Evolutionary conservation across 2,329 filamentous ascomycete species (phyloP), one percentile per base, ranked within the genome.

Genomic region (Cercospora zeina): DNA sequence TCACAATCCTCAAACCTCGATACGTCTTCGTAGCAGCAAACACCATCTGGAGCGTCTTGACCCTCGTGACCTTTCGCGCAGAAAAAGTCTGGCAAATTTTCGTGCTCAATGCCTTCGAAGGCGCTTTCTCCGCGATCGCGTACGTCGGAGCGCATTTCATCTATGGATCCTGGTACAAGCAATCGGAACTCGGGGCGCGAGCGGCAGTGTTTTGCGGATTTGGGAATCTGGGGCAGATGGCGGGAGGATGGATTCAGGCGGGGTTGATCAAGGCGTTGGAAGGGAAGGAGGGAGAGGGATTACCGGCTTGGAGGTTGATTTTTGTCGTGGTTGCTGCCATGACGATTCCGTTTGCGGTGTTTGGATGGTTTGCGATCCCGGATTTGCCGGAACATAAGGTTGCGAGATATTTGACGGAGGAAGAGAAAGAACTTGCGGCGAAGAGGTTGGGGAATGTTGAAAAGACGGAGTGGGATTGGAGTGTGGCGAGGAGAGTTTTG

Each of bases 181-280:
- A 75, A 53, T 76, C 76, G 0, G 78, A 80, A 59, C 72, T 80
- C 4, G 78, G 76, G 0, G 78, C 72, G 2, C 69, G 76, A 24
- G 75, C 76, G n/a, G 75, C 76, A 4, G 68, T 78, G 21, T 79
- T 80, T 51, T 79, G 77, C 58, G 73, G 74, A 0, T 79, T 79
- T 49, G 77, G 78, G 0, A 77, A 79, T 53, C 51, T 80, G 4
- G 78, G 78, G 0, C 79, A 74, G 27, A 79, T 80, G 77, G 74
- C 78, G 0, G 78, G 78, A 2, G 77, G 77, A 1, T 80, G 77
- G 77, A 80, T 80, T 24, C 78, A 80, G 62, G 77, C 77, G 0
- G 77, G 74, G 2, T 62, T 80, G 24, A 64, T 80, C 47, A 62
- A 73, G 11, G 73, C 73, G 5, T 63, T 80, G 1, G 72, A 74